Percentiles rank a stretch among this genome's conserved stretches.
Conservation (phyloP, 768 basidiomycete genomes). For the Hygrophoropsis aurantiaca region DNA sequence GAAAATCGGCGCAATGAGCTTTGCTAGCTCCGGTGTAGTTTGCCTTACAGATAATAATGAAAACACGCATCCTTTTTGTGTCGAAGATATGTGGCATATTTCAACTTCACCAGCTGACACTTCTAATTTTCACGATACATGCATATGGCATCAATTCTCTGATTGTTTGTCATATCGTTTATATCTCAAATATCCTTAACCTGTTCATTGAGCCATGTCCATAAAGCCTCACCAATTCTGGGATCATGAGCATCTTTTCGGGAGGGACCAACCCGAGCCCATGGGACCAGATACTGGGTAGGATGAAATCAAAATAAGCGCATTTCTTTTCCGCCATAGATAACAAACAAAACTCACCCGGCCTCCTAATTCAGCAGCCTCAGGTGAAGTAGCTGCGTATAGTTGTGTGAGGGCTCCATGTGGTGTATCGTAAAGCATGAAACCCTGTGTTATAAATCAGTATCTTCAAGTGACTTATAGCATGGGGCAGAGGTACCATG, state of each 20-base stretch:
- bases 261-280: slow-evolving; percentile 28
- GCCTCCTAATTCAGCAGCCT: slow-evolving; percentile 23
- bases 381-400: slow-evolving; percentile 27
- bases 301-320: not conserved
- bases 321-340: not conserved
- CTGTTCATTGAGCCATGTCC: slow-evolving; percentile 38
- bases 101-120: too few species aligned
- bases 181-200: slow-evolving; percentile 15
- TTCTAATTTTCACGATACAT: too few species aligned
- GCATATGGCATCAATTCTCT: too few species aligned
- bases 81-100: too few species aligned
- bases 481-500: slow-evolving; percentile 1
- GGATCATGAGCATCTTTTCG: slow-evolving; percentile 19
- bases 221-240: slow-evolving; percentile 24
- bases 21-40: too few species aligned
- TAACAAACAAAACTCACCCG: slow-evolving; percentile 16
- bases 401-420: slow-evolving; percentile 29
- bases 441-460: slow-evolving; percentile 7
- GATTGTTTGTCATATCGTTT: too few species aligned
- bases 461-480: not conserved
- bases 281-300: slow-evolving; percentile 32
- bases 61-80: too few species aligned
- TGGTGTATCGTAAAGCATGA: slow-evolving; percentile 5
- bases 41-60: too few species aligned
- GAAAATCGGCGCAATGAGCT: too few species aligned